A percentile compares a stretch with the other conserved stretches of the same genome.
phyloP scores from a whole-genome alignment of 164 flowering plant species.

The Warburgia ugandensis region DNA sequence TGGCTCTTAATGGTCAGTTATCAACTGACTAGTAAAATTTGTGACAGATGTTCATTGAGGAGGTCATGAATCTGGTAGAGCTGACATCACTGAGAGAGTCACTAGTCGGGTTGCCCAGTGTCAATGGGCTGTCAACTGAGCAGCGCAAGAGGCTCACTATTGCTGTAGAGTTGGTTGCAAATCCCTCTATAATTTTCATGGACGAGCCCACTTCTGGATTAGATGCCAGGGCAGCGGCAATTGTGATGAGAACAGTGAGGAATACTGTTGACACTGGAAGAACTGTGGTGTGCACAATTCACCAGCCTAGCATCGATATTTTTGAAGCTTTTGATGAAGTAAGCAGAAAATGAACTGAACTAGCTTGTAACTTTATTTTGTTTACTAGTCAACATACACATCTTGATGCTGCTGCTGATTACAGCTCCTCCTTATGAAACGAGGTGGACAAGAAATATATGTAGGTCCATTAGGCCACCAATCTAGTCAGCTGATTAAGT shows the following conservation, averaged over 20 bases:
- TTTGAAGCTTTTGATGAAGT: constrained; percentile 61
- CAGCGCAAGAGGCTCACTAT: constrained; percentile 52
- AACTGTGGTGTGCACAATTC: constrained; percentile 59
- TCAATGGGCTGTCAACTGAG: constrained; percentile 46
- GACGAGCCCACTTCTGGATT: constrained; percentile 58
- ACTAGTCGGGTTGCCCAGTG: constrained; percentile 41
- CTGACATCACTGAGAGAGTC: constrained; percentile 26
- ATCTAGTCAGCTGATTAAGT: constrained; percentile 40
- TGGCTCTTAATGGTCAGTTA: not conserved
- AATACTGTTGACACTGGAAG: constrained; percentile 51
- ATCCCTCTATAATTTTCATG: constrained; percentile 53
- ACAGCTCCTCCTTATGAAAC: constrained; percentile 49
- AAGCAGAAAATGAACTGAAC: not conserved
- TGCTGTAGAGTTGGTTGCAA: constrained; percentile 53
- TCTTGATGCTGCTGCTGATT: not conserved
- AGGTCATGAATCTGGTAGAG: constrained; percentile 51
- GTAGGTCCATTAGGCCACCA: constrained; percentile 45
- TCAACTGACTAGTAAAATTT: not conserved
- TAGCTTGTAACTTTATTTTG: not conserved
- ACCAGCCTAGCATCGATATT: constrained; percentile 59
- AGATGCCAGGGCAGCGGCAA: constrained; percentile 54
- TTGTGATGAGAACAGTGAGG: constrained; percentile 53
- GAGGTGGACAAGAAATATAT: constrained; percentile 57
- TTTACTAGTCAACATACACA: not conserved
- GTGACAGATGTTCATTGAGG: constrained; percentile 40